Evolutionary conservation across 1,284 basidiomycete genomes (phyloP), one percentile per base, ranked within the genome.

Genomic region (Cutaneotrichosporon curvatum): DNA sequence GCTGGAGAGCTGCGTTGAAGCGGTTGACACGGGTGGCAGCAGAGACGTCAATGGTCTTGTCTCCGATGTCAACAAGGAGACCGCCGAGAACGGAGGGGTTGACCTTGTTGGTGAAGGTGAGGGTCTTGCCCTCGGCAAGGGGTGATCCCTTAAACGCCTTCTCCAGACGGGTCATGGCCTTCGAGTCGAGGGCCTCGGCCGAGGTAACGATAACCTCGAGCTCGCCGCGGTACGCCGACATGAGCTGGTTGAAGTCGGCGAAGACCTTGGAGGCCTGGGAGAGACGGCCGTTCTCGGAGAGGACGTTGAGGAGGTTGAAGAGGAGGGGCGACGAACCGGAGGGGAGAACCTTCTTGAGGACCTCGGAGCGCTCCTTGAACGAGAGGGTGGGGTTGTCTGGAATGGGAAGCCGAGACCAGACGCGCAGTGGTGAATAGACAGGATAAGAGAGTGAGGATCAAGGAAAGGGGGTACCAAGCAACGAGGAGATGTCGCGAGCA

Each of bases 41-140:
- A 61, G 87, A 90, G 56, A 97, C 79, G 75, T 98, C 95, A 56
- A 70, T 86, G 47, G 88, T 91, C 79, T 92, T 92, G 78, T 97
- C 94, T 59, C 90, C 95, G 70, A 99, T 92, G 76, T 98, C 94
- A 47, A 99, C 85, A 49, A 95, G 78, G 53, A 97, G 75, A 47
- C 94, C 94, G 51, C 90, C 91, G 50, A 95, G 74, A 51, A 94
- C 76, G 15, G 81, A 76, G 39, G 88, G 82, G 77, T 94, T 91
- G 63, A 95, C 84, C 86, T 90, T 88, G 80, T 95, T 94, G 58
- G 80, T 76, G 50, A 95, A 73, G 74, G 88, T 90, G 60, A 96
- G 68, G 18, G 81, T 77, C 77, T 94, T 95, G 41, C 87, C 85
- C 72, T 86, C 81, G 22, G 84, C 90, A 35, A 84, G 77, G 73